Evolutionary conservation across 768 basidiomycete species (phyloP).

Genomic region (Pulveroboletus sp.): DNA sequence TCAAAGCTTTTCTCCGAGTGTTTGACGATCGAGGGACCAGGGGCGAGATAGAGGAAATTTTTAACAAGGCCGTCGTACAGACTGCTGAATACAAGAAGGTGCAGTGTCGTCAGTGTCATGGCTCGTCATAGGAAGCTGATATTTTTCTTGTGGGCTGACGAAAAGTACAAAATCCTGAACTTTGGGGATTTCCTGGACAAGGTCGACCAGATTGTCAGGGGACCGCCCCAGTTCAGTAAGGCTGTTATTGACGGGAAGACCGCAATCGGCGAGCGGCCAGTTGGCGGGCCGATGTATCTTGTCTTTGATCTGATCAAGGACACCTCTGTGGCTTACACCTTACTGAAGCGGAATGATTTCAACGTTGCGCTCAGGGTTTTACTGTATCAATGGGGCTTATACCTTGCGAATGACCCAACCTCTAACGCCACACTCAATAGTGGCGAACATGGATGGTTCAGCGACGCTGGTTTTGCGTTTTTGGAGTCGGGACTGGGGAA

Average conservation of each 20-base stretch:
- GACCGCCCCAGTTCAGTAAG: constrained; percentile 1
- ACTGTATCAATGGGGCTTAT: background rate
- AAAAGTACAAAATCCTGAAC: background rate
- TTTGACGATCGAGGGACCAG: too few relatives aligned
- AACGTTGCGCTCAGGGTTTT: background rate
- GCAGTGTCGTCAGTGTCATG: background rate
- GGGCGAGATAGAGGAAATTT: too few relatives aligned
- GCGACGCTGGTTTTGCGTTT: background rate
- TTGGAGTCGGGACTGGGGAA: background rate
- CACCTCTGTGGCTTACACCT: background rate
- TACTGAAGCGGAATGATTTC: background rate
- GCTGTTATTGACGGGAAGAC: background rate
- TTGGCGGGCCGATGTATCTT: background rate
- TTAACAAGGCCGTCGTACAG: too few relatives aligned
- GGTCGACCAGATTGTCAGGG: background rate
- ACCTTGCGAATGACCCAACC: background rate
- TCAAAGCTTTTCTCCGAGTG: too few relatives aligned
- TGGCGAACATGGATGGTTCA: background rate
- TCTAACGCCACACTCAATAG: background rate
- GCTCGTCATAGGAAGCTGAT: background rate
- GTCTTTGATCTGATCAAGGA: background rate
- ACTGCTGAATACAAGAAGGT: background rate
- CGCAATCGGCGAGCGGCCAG: background rate
- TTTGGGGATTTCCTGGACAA: background rate
- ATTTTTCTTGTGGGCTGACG: constrained; percentile 1